phyloP scores from a whole-genome alignment of 2,329 filamentous ascomycete species.

The Neopestalotiopsis sp. region DNA sequence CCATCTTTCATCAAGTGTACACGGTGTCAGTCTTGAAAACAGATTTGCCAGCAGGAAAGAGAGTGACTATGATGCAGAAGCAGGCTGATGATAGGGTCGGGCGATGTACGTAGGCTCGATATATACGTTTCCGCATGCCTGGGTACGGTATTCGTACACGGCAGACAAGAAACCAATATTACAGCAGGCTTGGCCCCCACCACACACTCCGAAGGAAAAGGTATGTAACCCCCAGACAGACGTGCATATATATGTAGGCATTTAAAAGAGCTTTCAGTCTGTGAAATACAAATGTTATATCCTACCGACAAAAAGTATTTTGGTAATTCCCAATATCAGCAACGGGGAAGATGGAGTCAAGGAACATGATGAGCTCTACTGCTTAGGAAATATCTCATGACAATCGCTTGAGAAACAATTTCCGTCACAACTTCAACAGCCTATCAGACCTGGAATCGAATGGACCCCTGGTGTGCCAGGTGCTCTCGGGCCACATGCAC shows the following conservation, averaged over 20 bases:
- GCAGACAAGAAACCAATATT: no score
- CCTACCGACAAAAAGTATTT: not conserved
- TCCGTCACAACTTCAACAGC: not conserved
- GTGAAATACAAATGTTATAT: not conserved
- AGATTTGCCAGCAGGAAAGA: not conserved
- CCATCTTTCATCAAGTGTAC: not conserved
- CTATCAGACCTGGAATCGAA: not conserved
- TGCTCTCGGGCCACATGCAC: constrained; percentile 3
- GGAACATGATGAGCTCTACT: not conserved
- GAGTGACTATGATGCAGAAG: not conserved
- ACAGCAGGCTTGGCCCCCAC: no score
- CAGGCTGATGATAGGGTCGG: no score
- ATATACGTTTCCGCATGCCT: no score
- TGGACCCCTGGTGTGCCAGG: constrained; percentile 6
- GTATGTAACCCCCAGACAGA: no score
- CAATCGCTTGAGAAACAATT: constrained; percentile 8
- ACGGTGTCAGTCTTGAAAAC: not conserved
- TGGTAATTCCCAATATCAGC: not conserved
- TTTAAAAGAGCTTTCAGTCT: not conserved
- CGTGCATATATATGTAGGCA: no score
- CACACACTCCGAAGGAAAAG: no score
- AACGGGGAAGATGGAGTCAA: not conserved
- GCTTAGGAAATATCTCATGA: constrained; percentile 6
- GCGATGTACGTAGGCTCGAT: no score
- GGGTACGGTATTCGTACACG: no score